phyloP scores from a whole-genome alignment of 768 basidiomycete species.

The Vararia minispora region DNA sequence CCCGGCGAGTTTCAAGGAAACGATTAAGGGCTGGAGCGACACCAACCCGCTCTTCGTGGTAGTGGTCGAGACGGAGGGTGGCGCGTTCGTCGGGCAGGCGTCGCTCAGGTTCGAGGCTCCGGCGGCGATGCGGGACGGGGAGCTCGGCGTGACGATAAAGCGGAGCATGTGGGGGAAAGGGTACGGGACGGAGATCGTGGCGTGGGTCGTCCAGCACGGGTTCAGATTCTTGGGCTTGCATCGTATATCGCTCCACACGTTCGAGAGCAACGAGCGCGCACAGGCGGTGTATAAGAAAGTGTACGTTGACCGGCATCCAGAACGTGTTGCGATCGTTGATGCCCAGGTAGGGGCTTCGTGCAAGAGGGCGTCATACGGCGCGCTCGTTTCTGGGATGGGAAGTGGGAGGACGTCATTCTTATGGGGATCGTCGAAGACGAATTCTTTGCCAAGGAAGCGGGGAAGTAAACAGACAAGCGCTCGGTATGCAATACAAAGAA shows the following conservation, averaged over 20 bases:
- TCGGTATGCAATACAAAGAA: no score
- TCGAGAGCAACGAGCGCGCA: not conserved
- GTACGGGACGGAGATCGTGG: not conserved
- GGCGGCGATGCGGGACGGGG: not conserved
- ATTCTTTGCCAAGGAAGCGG: conserved; percentile 3
- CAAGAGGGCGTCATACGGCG: conserved; percentile 19
- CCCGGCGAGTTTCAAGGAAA: not conserved
- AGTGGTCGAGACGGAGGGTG: not conserved
- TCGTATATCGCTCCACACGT: not conserved
- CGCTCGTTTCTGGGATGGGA: conserved; percentile 18
- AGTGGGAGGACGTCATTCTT: conserved; percentile 17
- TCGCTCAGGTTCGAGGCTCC: not conserved
- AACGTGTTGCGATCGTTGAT: no score
- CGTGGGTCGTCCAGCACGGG: not conserved
- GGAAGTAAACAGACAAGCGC: no score
- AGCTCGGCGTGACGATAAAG: not conserved
- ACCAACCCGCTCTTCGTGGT: not conserved
- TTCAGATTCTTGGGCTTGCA: not conserved
- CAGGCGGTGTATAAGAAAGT: not conserved
- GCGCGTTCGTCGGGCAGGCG: not conserved
- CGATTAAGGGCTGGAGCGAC: not conserved
- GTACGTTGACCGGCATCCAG: not conserved
- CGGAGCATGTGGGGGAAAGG: not conserved
- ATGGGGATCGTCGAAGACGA: conserved; percentile 21
- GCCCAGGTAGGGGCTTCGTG: conserved; percentile 17